Percentiles rank a stretch among this genome's conserved stretches.
Conservation (phyloP, 345 rosid species). For the Camelina laxa region DNA sequence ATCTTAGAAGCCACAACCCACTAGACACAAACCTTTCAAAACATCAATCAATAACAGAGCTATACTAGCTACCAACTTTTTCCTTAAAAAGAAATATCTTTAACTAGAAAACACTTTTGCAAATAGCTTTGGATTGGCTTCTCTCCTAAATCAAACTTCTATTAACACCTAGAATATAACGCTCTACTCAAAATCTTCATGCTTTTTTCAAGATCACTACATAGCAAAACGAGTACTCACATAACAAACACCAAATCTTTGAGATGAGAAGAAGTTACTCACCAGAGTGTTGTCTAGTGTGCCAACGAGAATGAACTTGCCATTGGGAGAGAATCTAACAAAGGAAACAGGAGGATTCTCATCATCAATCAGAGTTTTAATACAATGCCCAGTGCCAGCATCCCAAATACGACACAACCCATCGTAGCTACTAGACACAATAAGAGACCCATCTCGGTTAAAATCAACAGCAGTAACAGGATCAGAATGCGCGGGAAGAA, state of each 20-base stretch:
- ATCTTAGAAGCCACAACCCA: constrained; percentile 13
- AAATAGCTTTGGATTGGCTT: neutral
- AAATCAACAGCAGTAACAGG: constrained; percentile 93
- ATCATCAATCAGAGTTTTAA: constrained; percentile 86
- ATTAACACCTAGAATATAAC: constrained; percentile 21
- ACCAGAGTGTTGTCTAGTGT: constrained; percentile 89
- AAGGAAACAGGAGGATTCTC: constrained; percentile 93
- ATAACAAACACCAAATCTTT: neutral
- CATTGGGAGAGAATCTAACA: constrained; percentile 89
- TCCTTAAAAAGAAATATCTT: neutral
- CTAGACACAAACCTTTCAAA: neutral
- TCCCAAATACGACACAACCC: constrained; percentile 95
- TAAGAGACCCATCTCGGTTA: constrained; percentile 76
- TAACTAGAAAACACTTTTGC: neutral
- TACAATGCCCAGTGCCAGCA: constrained; percentile 81
- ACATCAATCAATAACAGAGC: neutral
- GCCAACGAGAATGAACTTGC: constrained; percentile 91
- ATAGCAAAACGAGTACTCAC: constrained; percentile 20
- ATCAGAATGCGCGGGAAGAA: constrained; percentile 92
- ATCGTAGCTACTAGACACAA: constrained; percentile 91
- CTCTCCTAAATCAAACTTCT: constrained; percentile 4
- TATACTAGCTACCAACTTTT: constrained; percentile 2
- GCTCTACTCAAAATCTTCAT: neutral
- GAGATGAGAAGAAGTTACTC: constrained; percentile 28
- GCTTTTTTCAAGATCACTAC: neutral